Evolutionary conservation across 805 yeast species (phyloP).

Genomic region (Hemisphaericaspora nanyangensis): DNA sequence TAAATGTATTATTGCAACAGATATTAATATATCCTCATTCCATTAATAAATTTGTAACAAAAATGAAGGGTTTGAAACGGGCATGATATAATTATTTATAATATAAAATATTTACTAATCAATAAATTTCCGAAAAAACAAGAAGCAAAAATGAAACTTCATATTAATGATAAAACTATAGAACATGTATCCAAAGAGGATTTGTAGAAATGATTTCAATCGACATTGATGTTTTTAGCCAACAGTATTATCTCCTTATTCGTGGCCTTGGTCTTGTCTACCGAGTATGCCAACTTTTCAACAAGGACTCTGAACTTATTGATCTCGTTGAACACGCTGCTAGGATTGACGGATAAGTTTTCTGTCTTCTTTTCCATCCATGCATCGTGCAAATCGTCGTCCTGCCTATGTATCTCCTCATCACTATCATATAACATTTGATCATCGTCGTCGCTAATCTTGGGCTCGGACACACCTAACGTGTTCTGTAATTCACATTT

Average conservation of each 20-base stretch:
- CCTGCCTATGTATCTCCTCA: neutral
- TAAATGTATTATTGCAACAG: conserved; percentile 1
- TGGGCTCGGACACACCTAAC: neutral
- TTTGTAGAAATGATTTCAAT: neutral
- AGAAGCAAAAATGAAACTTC: neutral
- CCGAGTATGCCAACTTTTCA: conserved; percentile 11
- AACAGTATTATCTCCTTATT: neutral
- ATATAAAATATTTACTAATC: neutral
- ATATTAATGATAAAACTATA: too few species aligned
- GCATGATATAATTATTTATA: neutral
- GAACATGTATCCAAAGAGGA: too few species aligned
- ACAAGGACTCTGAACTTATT: conserved; percentile 9
- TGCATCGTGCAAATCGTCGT: neutral
- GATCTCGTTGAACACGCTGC: conserved; percentile 1
- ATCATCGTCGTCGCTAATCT: neutral
- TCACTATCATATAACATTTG: conserved; percentile 8
- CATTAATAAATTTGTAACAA: neutral
- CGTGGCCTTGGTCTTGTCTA: conserved; percentile 4
- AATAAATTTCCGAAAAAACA: neutral
- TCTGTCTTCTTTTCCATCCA: neutral
- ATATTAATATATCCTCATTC: too few species aligned
- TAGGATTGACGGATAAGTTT: neutral
- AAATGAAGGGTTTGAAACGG: too few species aligned
- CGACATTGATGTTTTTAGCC: neutral
- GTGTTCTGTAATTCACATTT: conserved; percentile 6